Percentiles rank a stretch among this genome's conserved stretches.
phyloP scores from a whole-genome alignment of 1,284 basidiomycete species.

The Wolfiporia cocos region DNA sequence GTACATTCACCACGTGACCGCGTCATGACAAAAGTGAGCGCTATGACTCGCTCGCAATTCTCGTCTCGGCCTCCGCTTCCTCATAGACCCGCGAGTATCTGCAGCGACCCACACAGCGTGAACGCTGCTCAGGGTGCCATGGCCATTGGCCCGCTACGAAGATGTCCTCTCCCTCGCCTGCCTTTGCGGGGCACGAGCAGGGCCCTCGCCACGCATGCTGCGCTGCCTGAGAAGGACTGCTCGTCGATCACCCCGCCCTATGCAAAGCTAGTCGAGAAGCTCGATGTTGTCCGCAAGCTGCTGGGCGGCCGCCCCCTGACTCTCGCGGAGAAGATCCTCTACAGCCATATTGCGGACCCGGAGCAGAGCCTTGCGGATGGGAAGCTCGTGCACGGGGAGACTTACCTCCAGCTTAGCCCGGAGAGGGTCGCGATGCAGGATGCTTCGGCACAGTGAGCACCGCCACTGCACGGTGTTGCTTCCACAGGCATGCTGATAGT shows the following conservation, averaged over 20 bases:
- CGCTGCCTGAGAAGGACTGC: slow-evolving; percentile 58
- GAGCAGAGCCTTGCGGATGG: slow-evolving; percentile 65
- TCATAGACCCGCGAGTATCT: no score
- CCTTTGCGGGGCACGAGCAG: no score
- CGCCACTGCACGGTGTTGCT: neutral
- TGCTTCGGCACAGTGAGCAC: slow-evolving; percentile 89
- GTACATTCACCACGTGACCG: no score
- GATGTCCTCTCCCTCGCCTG: no score
- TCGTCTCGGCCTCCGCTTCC: no score
- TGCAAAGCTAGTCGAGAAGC: slow-evolving; percentile 65
- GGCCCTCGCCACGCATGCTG: slow-evolving; percentile 48
- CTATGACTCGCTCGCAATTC: no score
- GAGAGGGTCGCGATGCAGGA: slow-evolving; percentile 99
- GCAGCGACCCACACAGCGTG: no score
- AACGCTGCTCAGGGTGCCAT: no score
- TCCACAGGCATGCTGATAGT: neutral
- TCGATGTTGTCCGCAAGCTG: slow-evolving; percentile 66
- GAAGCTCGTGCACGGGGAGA: slow-evolving; percentile 75
- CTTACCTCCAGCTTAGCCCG: slow-evolving; percentile 87
- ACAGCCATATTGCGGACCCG: slow-evolving; percentile 87
- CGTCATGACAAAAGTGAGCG: no score
- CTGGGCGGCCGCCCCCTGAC: slow-evolving; percentile 75
- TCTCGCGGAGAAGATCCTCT: slow-evolving; percentile 96
- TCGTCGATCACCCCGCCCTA: slow-evolving; percentile 90
- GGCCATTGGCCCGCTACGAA: no score